Evolutionary conservation across 2,329 filamentous ascomycete genomes (phyloP).

Genomic region (Ophiostoma sp.): DNA sequence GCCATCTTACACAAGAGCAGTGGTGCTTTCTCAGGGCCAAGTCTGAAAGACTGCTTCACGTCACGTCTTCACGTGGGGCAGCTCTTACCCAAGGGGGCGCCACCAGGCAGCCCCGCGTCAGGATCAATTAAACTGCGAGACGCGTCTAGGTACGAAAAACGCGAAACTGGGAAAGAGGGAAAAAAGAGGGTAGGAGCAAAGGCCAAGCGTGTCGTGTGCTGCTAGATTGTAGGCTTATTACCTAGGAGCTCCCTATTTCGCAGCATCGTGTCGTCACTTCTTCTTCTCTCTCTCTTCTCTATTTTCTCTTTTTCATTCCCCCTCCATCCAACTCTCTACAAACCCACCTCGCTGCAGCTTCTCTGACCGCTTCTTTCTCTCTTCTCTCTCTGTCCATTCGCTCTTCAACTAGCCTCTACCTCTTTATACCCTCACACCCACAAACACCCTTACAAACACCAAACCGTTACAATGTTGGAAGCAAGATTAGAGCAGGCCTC

Average conservation of each 20-base stretch:
- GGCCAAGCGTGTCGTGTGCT: slow-evolving; percentile 25
- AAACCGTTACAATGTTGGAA: slow-evolving; percentile 69
- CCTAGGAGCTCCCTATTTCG: slow-evolving; percentile 1
- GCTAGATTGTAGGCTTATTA: slow-evolving; percentile 10
- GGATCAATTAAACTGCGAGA: slow-evolving; percentile 28
- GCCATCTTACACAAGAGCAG: neutral
- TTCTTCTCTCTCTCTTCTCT: slow-evolving; percentile 2
- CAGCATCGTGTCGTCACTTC: slow-evolving; percentile 8
- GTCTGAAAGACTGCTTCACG: neutral
- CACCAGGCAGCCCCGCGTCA: slow-evolving; percentile 24
- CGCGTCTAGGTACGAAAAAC: slow-evolving; percentile 26
- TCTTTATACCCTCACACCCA: neutral
- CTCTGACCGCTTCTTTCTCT: slow-evolving; percentile 8
- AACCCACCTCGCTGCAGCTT: neutral
- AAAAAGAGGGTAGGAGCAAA: neutral
- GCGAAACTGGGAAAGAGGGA: slow-evolving; percentile 24
- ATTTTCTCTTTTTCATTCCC: neutral
- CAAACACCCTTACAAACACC: slow-evolving; percentile 15
- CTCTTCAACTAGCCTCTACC: neutral
- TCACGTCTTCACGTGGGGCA: slow-evolving; percentile 20
- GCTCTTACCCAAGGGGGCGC: neutral
- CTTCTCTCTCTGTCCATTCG: neutral
- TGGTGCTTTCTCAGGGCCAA: neutral
- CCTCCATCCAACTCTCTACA: slow-evolving; percentile 5
- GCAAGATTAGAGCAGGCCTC: slow-evolving; percentile 92